Percentiles rank a stretch among this genome's conserved stretches.
phyloP scores from a whole-genome alignment of 1,284 basidiomycete genomes.

The Sanghuangporus sanghuang region DNA sequence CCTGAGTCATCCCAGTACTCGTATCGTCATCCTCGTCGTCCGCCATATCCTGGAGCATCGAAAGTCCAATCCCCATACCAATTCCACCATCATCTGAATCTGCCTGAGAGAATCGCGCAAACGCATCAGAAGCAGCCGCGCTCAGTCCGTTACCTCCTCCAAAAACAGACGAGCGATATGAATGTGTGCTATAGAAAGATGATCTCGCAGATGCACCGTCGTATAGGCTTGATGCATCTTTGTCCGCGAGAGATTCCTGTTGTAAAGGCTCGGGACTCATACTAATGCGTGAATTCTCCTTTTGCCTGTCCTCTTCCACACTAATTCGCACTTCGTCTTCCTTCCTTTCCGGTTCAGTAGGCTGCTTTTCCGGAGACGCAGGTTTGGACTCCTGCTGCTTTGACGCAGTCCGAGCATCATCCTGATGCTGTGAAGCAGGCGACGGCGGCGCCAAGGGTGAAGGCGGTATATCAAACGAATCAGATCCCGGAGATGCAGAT shows the following conservation, averaged over 20 bases:
- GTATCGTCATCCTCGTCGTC: slow-evolving; percentile 31
- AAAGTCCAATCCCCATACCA: slow-evolving; percentile 63
- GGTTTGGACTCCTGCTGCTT: background rate
- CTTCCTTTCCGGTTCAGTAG: background rate
- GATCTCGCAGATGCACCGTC: slow-evolving; percentile 5
- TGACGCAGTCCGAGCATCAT: background rate
- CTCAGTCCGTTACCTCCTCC: slow-evolving; percentile 9
- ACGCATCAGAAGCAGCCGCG: slow-evolving; percentile 17
- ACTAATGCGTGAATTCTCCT: background rate
- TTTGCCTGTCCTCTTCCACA: background rate
- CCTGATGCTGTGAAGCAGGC: background rate
- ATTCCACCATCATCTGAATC: slow-evolving; percentile 49
- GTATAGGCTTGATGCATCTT: slow-evolving; percentile 9
- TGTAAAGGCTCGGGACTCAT: background rate
- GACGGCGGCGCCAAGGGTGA: slow-evolving; percentile 6
- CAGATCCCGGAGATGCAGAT: background rate
- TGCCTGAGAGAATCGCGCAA: slow-evolving; percentile 24
- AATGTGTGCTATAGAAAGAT: slow-evolving; percentile 8
- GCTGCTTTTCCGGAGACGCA: background rate
- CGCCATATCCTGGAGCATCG: slow-evolving; percentile 51
- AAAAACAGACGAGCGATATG: slow-evolving; percentile 20
- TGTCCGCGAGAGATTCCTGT: background rate
- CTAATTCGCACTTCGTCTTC: background rate
- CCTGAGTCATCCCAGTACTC: slow-evolving; percentile 10
- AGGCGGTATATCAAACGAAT: slow-evolving; percentile 6